Percentiles rank a stretch among this genome's conserved stretches.
phyloP scores from a whole-genome alignment of 148 eudicot species.

The Camellia sinensis region DNA sequence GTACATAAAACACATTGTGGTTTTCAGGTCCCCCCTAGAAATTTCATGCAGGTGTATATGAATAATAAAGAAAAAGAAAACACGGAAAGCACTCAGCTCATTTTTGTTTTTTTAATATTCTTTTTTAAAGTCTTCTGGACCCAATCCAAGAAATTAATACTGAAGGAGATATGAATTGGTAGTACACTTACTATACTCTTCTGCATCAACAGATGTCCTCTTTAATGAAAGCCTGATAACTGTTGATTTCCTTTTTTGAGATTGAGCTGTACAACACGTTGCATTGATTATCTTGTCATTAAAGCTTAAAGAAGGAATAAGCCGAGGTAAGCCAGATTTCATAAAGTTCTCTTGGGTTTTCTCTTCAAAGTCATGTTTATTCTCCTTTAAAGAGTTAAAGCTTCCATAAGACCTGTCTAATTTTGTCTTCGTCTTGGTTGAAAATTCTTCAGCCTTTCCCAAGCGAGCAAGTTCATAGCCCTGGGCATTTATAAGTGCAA shows the following conservation, averaged over 20 bases:
- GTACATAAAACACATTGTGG: neutral
- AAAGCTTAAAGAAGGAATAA: conserved; percentile 48
- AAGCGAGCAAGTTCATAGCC: conserved; percentile 28
- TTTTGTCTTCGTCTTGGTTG: conserved; percentile 36
- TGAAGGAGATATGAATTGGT: neutral
- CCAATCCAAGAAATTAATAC: neutral
- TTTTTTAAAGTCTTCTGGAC: neutral
- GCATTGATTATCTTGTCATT: conserved; percentile 41
- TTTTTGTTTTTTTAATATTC: too few species aligned
- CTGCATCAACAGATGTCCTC: conserved; percentile 63
- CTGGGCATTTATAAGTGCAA: conserved; percentile 24
- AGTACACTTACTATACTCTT: conserved; percentile 41
- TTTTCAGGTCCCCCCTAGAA: neutral
- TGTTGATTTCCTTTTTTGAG: conserved; percentile 51
- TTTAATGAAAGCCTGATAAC: conserved; percentile 67
- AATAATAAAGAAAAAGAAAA: neutral
- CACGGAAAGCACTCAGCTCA: too few species aligned
- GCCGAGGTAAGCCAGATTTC: conserved; percentile 46
- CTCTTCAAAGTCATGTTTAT: conserved; percentile 31
- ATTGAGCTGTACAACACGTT: conserved; percentile 22
- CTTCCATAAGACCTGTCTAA: conserved; percentile 47
- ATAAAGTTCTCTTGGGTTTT: conserved; percentile 33
- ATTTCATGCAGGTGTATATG: neutral
- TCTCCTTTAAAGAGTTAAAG: conserved; percentile 45
- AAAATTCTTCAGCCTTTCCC: conserved; percentile 44